Conservation (phyloP, 2,329 filamentous ascomycete genomes). For the Colletotrichum tabaci region DNA sequence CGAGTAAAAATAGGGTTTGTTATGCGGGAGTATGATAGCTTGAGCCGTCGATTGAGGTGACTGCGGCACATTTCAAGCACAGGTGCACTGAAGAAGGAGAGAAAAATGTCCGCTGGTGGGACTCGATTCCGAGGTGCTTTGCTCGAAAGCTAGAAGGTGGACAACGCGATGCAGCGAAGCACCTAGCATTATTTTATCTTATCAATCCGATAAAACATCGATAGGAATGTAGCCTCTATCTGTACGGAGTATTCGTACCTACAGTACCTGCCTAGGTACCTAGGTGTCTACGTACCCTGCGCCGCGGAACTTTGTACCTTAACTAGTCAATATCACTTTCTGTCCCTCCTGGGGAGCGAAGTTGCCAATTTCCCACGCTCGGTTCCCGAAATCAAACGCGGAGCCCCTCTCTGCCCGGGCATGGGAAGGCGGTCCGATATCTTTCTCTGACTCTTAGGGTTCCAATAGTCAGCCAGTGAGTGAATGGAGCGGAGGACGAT, state of each 20-base stretch:
- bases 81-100: not conserved
- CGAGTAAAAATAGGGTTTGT: not conserved
- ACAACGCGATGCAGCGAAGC: not conserved
- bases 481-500: too few species aligned
- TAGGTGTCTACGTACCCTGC: too few species aligned
- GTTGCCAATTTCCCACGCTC: slow-evolving; percentile 9
- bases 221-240: not conserved
- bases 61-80: not conserved
- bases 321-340: not conserved
- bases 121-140: not conserved
- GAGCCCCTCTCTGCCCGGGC: too few species aligned
- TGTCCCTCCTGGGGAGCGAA: slow-evolving; percentile 39
- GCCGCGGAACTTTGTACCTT: too few species aligned
- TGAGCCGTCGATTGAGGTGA: not conserved
- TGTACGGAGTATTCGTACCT: too few species aligned
- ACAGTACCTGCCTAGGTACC: too few species aligned
- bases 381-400: not conserved
- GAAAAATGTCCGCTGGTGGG: not conserved
- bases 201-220: not conserved
- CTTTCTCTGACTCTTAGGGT: too few species aligned
- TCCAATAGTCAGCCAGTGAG: too few species aligned
- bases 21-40: not conserved
- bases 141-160: not conserved
- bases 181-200: not conserved
- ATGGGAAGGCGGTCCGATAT: too few species aligned